These are phyloP conservation scores for Arctium lappa DNA, from an alignment of 129 eudicot genomes.

Conservation along the genomic window DNA sequence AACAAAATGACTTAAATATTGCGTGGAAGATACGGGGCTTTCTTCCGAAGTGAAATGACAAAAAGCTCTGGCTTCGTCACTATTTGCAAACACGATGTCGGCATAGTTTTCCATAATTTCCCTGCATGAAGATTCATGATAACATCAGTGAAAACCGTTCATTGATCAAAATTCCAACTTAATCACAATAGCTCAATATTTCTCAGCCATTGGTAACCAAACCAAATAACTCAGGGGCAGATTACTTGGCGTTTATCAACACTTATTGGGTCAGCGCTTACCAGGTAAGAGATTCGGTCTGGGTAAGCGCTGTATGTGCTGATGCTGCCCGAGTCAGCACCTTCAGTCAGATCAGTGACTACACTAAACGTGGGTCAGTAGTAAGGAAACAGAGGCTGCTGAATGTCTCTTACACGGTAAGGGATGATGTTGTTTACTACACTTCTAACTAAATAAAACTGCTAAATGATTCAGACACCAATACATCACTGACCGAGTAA, in stretches of 20 bases:
- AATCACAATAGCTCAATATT: background rate
- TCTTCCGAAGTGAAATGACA: conserved; percentile 71
- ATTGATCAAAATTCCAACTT: background rate
- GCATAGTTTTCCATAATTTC: conserved; percentile 93
- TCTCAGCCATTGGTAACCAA: background rate
- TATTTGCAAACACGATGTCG: conserved; percentile 87
- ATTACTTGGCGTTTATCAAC: background rate
- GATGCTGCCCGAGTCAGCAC: too few relatives aligned
- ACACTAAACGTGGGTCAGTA: too few relatives aligned
- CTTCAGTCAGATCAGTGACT: too few relatives aligned
- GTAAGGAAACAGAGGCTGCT: background rate
- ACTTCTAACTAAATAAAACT: background rate
- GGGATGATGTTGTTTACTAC: background rate
- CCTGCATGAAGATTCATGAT: conserved; percentile 38
- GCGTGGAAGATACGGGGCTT: conserved; percentile 82
- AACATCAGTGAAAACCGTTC: background rate
- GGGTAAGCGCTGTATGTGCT: background rate
- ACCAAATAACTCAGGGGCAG: background rate
- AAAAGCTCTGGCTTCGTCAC: conserved; percentile 84
- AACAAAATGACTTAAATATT: conserved; percentile 89
- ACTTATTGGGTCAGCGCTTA: background rate
- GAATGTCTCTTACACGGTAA: background rate
- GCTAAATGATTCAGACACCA: background rate
- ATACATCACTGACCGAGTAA: background rate
- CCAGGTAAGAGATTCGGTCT: background rate